Evolutionary conservation across 176 grass and related monocot genomes (phyloP).

Genomic region (Hyparrhenia diplandra): DNA sequence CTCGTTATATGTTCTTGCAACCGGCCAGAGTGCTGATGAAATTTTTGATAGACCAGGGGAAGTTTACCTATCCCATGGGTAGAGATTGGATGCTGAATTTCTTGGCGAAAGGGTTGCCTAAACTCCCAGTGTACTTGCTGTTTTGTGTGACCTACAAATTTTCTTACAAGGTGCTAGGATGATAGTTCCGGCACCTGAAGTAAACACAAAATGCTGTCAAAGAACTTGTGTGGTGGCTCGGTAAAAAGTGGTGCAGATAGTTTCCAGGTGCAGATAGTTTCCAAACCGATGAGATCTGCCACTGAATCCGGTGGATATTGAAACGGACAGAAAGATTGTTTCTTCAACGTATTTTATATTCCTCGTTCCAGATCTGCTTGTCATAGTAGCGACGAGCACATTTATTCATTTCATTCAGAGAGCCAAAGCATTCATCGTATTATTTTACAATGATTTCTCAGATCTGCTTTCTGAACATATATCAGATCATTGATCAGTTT

Average conservation of each 20-base stretch:
- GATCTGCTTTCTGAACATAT: not conserved
- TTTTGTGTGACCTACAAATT: not conserved
- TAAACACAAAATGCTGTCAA: not conserved
- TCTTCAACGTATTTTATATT: too few relatives aligned
- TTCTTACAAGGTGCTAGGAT: not conserved
- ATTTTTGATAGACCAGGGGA: slow-evolving; percentile 29
- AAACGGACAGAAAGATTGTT: not conserved
- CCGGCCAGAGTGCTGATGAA: slow-evolving; percentile 1
- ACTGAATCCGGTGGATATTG: too few relatives aligned
- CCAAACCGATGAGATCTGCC: not conserved
- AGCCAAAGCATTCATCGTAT: not conserved
- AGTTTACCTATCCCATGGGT: not conserved
- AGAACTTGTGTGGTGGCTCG: too few relatives aligned
- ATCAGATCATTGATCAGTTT: not conserved
- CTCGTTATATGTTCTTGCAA: not conserved
- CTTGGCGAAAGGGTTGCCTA: not conserved
- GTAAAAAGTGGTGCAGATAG: not conserved
- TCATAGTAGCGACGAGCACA: not conserved
- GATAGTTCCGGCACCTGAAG: not conserved
- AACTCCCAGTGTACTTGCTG: not conserved
- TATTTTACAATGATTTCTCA: not conserved
- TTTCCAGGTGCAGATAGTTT: not conserved
- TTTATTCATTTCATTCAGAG: not conserved
- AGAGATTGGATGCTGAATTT: not conserved
- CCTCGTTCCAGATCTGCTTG: not conserved